Percentiles rank a stretch among this genome's conserved stretches.
phyloP scores from a whole-genome alignment of 2,329 filamentous ascomycete genomes.

The Blastomyces silverae region DNA sequence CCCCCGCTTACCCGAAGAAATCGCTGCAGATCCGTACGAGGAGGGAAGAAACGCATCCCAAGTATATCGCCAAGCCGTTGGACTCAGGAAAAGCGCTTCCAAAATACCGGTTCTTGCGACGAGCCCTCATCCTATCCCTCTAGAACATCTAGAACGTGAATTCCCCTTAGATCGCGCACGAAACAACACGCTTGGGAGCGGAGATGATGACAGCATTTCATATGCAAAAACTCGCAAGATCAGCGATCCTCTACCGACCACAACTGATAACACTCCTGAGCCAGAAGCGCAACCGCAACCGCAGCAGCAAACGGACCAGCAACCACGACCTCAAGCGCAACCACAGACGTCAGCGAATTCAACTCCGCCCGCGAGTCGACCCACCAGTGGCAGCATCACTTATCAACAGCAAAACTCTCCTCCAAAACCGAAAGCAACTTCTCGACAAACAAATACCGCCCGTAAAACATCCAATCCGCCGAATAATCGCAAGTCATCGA shows the following conservation, averaged over 20 bases:
- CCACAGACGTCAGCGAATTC: slow-evolving; percentile 23
- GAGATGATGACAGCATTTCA: slow-evolving; percentile 55
- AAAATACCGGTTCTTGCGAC: slow-evolving; percentile 79
- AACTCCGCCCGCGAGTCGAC: slow-evolving; percentile 15
- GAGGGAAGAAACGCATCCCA: slow-evolving; percentile 37
- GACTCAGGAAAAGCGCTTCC: slow-evolving; percentile 58
- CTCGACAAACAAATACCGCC: slow-evolving; percentile 30
- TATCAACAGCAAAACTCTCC: slow-evolving; percentile 25
- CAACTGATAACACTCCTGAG: slow-evolving; percentile 8
- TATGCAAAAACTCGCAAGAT: slow-evolving; percentile 53
- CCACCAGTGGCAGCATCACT: slow-evolving; percentile 21
- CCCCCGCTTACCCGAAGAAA: slow-evolving; percentile 69
- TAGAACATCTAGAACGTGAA: slow-evolving; percentile 66
- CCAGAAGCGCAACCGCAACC: slow-evolving; percentile 9
- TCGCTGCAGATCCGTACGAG: slow-evolving; percentile 48
- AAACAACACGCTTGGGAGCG: slow-evolving; percentile 50
- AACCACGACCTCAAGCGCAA: background rate
- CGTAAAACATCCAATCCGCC: slow-evolving; percentile 38
- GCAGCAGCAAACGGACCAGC: background rate
- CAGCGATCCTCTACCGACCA: slow-evolving; percentile 19
- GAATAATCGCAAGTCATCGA: slow-evolving; percentile 37
- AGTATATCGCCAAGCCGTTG: slow-evolving; percentile 46
- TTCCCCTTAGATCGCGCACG: slow-evolving; percentile 57
- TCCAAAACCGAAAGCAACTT: slow-evolving; percentile 24
- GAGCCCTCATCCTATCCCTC: slow-evolving; percentile 68